Base-by-base conservation (phyloP, 805 yeast genomes). In the Saturnispora besseyi region DNA sequence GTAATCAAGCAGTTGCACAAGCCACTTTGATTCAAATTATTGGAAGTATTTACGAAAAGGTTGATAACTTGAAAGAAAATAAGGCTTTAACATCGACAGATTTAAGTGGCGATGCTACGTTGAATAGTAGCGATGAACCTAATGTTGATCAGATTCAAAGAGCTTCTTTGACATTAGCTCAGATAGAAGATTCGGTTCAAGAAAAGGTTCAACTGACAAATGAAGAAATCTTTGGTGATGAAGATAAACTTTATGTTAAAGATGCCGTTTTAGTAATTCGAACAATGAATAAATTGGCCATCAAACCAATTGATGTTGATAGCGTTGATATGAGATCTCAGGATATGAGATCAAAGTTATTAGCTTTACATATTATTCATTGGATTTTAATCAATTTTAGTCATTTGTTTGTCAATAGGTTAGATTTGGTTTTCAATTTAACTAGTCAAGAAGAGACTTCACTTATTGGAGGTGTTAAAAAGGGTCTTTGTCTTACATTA, bases 241-340 rank as follows among this genome's bases (percentile, higher is more conserved):
- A 81, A 52, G 80, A 78, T 55, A 95, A 87, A 51, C 65, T 82
- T 32, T 78, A 75, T 1, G 81, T 87, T 18, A 90, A 88, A 59
- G 99, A 93, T 64, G 97, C 98, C 0, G 91, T 90, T 61, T 72
- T 93, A 52, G 78, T 93, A 3, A 89, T 93, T 67, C 78, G 99
- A 62, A 91, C 97, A 1, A 85, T 93, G 93, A 87, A 96, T 64
- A 89, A 88, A 62, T 76, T 93, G 15, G 86, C 97, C 3, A 85
- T 87, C 44, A 93, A 93, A 65, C 76, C 82, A 28, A 69, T 91
- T 51, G 97, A 90, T 52, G 75, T 81, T 38, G 85, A 82, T 34
- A 77, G 81, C 32, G 68, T 88, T 53, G 95, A 86, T 64, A 82
- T 84, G 88, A 78, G 91, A 64, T 84, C 96, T 2, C 96, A 91